Base-by-base conservation (phyloP, 176 grass and related monocot species). In the Avena sativa region DNA sequence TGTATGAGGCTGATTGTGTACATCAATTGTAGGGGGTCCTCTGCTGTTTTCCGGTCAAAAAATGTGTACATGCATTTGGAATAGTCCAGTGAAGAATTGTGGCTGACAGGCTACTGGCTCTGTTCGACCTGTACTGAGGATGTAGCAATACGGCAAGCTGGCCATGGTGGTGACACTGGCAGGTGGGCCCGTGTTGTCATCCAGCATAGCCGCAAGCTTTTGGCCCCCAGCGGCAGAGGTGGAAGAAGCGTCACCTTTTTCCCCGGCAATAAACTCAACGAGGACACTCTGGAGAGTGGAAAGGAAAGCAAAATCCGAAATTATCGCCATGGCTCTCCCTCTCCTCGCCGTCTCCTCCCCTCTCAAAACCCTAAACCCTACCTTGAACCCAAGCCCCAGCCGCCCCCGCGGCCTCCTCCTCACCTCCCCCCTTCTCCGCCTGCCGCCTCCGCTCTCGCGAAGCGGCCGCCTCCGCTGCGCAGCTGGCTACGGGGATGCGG, bases 341-440 rank as follows among this genome's bases (percentile, higher is more conserved):
- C 26, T 82, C 83, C 83, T 82, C 83, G 53, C 78, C 62, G 70
- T 78, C 30, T 51, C 71, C 23, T 81, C 71, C 7, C 2, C 82
- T 10, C 78, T 62, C 23, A 85, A 91, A 91, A 88, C 90, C 86
- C 86, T 88, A 82, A 86, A 86, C 86, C 90, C 90, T 78, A 71
- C 9, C 50, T 12, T 21, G 9, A 9, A 7, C 71, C 59, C 17
- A 5, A 32, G 11, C 61, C 50, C 61, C 14, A 8, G 50, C 47
- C 43, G 5, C 83, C 59, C 13, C 80, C 14, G 17, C 46, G 0
- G 6, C 19, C 23, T 12, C 75, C 36, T 49, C 76, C 34, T 49
- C 81, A 10, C n/a, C 12, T 77, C 70, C 1, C 63, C 86, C 17
- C 5, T 17, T 20, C 30, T 48, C 44, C 62, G 12, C 21, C 14